phyloP scores from a whole-genome alignment of 139 green algal species.

The Gonium pectorale region DNA sequence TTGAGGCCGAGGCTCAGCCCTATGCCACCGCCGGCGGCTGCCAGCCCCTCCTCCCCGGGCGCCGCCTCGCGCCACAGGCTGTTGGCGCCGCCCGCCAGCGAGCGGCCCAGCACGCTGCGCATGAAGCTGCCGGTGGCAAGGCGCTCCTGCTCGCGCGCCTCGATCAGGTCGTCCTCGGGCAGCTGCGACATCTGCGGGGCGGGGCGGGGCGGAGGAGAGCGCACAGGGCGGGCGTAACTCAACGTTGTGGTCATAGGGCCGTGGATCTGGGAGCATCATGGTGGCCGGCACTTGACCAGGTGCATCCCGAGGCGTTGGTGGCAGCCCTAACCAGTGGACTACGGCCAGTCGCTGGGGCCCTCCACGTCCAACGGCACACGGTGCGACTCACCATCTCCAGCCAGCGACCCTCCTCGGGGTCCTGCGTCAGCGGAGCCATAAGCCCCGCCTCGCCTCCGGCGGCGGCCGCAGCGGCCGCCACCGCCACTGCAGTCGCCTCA shows the following conservation, averaged over 20 bases:
- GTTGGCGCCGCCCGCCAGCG: slow-evolving; percentile 49
- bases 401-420: slow-evolving; percentile 54
- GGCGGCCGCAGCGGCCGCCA: not conserved
- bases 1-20: too few species aligned
- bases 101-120: slow-evolving; percentile 45
- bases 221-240: not conserved
- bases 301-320: too few species aligned
- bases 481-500: not conserved
- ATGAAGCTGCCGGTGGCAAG: slow-evolving; percentile 44
- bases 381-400: slow-evolving; percentile 30
- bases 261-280: too few species aligned
- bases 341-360: too few species aligned
- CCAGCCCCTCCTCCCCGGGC: not conserved
- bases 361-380: too few species aligned
- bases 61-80: slow-evolving; percentile 45
- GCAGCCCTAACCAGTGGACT: too few species aligned
- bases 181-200: not conserved
- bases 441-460: slow-evolving; percentile 10
- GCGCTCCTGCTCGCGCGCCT: not conserved
- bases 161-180: not conserved
- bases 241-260: not conserved
- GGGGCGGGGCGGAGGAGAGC: not conserved
- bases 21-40: too few species aligned
- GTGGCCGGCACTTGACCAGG: too few species aligned
- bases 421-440: slow-evolving; percentile 45